phyloP scores from a whole-genome alignment of 1,284 basidiomycete genomes.

The Ustilago nuda region DNA sequence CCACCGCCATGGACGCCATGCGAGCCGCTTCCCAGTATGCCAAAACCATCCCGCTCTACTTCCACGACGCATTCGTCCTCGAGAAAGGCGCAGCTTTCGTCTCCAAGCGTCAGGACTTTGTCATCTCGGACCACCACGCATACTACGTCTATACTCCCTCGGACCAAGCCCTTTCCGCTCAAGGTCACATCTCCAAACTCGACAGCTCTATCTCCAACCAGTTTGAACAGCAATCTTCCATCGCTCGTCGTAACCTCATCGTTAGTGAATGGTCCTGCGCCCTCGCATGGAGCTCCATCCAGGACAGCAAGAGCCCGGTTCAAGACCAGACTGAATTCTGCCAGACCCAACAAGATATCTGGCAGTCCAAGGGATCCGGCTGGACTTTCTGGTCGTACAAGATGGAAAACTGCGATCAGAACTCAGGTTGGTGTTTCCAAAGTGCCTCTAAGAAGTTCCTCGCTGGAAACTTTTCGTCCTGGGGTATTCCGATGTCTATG shows the following conservation, averaged over 20 bases:
- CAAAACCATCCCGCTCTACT: slow-evolving; percentile 76
- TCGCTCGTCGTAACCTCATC: slow-evolving; percentile 74
- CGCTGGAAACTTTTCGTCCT: slow-evolving; percentile 51
- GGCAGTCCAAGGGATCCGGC: slow-evolving; percentile 75
- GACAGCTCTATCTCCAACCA: slow-evolving; percentile 48
- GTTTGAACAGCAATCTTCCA: slow-evolving; percentile 31
- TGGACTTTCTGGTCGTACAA: slow-evolving; percentile 81
- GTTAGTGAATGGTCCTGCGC: slow-evolving; percentile 74
- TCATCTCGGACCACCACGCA: slow-evolving; percentile 82
- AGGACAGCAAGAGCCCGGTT: slow-evolving; percentile 72
- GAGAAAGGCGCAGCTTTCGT: slow-evolving; percentile 75
- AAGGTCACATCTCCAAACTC: slow-evolving; percentile 62
- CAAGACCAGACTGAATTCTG: slow-evolving; percentile 75
- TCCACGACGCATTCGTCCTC: slow-evolving; percentile 81
- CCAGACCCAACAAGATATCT: slow-evolving; percentile 76
- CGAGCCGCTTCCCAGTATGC: slow-evolving; percentile 73
- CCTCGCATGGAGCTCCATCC: slow-evolving; percentile 75
- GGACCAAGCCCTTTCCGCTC: slow-evolving; percentile 55
- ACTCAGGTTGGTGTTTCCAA: slow-evolving; percentile 68
- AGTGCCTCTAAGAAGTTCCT: slow-evolving; percentile 52
- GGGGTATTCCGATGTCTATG: slow-evolving; percentile 49
- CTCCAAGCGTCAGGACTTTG: slow-evolving; percentile 75
- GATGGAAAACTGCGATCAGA: slow-evolving; percentile 66
- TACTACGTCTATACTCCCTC: slow-evolving; percentile 73
- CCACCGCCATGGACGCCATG: slow-evolving; percentile 73